A percentile compares a stretch with the other conserved stretches of the same genome.
These are phyloP conservation scores for Trametes elegans DNA, from an alignment of 768 basidiomycete genomes.

Conservation along the genomic window DNA sequence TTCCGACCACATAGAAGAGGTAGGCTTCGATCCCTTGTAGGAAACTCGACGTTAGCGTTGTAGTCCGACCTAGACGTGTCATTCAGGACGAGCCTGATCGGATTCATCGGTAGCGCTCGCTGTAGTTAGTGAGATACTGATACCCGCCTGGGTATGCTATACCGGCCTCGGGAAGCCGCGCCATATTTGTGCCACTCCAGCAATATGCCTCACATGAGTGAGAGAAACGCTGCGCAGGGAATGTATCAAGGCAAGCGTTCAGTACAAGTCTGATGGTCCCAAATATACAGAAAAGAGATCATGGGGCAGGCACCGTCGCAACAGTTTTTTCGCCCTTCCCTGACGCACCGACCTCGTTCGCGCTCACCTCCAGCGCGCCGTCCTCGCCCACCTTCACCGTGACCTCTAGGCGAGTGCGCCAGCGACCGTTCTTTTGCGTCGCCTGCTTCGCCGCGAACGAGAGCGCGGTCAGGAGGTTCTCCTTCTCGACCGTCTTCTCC, in stretches of 20 bases:
- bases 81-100: too few species aligned
- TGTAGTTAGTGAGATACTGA: too few species aligned
- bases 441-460: conserved; percentile 36
- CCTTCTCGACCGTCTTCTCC: conserved; percentile 58
- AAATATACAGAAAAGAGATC: neutral
- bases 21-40: too few species aligned
- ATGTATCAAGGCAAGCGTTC: neutral
- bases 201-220: too few species aligned
- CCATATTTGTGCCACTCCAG: too few species aligned
- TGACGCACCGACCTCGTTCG: conserved; percentile 37
- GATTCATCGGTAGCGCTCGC: too few species aligned
- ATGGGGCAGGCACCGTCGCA: conserved; percentile 24
- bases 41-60: too few species aligned
- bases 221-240: too few species aligned
- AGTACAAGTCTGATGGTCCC: conserved; percentile 2
- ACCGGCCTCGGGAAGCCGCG: neutral
- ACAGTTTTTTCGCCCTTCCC: conserved; percentile 34
- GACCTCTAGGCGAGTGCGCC: conserved; percentile 51
- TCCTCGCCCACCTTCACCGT: conserved; percentile 35
- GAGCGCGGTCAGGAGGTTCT: conserved; percentile 42
- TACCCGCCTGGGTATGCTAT: too few species aligned
- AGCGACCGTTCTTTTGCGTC: conserved; percentile 43
- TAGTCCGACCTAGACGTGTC: too few species aligned
- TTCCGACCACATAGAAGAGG: too few species aligned
- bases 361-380: conserved; percentile 37